Conservation (phyloP, 805 yeast species). For the Candida nitratophila region DNA sequence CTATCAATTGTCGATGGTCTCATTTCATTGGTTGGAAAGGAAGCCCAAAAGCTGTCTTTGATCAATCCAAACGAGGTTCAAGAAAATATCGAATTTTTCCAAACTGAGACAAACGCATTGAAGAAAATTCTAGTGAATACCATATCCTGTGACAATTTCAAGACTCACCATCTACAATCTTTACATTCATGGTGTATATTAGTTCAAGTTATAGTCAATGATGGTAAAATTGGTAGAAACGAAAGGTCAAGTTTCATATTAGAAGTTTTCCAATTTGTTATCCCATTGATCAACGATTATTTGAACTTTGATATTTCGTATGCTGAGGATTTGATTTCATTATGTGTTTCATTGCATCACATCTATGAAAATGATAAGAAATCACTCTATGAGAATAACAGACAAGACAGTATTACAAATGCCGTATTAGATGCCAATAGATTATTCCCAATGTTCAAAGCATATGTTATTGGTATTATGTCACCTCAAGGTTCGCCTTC, state of each 20-base stretch:
- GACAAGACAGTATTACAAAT: constrained; percentile 23
- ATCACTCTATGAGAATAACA: background rate
- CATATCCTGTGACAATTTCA: constrained; percentile 39
- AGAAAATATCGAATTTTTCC: constrained; percentile 12
- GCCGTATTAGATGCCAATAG: constrained; percentile 39
- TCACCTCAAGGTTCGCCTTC: constrained; percentile 61
- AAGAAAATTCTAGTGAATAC: constrained; percentile 36
- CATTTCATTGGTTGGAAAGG: constrained; percentile 18
- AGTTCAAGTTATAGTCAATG: constrained; percentile 65
- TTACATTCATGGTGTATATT: constrained; percentile 81
- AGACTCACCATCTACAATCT: constrained; percentile 48
- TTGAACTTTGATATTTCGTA: constrained; percentile 57
- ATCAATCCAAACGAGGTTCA: constrained; percentile 9
- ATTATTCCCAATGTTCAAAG: constrained; percentile 61
- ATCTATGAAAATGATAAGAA: constrained; percentile 43
- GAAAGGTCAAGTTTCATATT: constrained; percentile 58
- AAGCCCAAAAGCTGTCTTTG: constrained; percentile 19
- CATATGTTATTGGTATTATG: constrained; percentile 67
- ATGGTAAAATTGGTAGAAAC: constrained; percentile 40
- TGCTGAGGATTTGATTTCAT: constrained; percentile 70
- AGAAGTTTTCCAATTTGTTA: constrained; percentile 66
- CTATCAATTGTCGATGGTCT: constrained; percentile 31
- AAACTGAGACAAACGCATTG: constrained; percentile 19
- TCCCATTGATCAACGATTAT: constrained; percentile 73
- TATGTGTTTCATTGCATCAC: constrained; percentile 65